Evolutionary conservation across 2,329 filamentous ascomycete genomes (phyloP), one percentile per base, ranked within the genome.

Genomic region (Zymoseptoria passerinii): DNA sequence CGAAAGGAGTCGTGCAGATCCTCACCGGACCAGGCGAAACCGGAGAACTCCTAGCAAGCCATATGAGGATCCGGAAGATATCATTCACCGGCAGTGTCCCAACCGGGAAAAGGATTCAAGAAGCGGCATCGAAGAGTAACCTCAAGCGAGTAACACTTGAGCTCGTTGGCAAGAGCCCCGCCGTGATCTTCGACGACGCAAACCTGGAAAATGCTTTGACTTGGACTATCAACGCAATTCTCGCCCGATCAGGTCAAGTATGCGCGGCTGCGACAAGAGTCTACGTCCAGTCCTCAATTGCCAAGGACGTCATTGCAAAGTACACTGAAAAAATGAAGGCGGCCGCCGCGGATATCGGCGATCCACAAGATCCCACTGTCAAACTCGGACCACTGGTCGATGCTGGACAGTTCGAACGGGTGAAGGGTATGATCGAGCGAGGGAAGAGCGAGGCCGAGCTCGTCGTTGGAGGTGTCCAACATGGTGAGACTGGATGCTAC

Each of bases 131-230:
- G 18, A 77, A 78, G 68, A 83, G 80, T 0, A 63, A 63, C n/a
- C 71, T 87, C 19, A 86, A 85, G 75, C 74, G 82, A 28, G 76
- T 83, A 19, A 83, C 80, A 1, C 76, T 86, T 3, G 84, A 86
- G 68, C 76, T 85, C 13, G 80, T 82, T 28, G 83, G 83, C 28
- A 85, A 85, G 64, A 81, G 84, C 59, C 77, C 83, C 0, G 78
- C 80, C 9, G 82, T 85, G 58, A 74, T 85, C 19, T 76, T 79
- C 40, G 76, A 77, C 0, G 82, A 85, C 60, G 80, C 84, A 2
- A 79, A 86, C 58, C 72, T 83, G 4, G 65, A 65, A 20, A 60
- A 65, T 50, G 68, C 68, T 4, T 58, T 64, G 19, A 71, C 74
- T 16, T 63, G 75, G 62, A 72, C 72, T 48, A 70, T 71, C 9